phyloP scores from a whole-genome alignment of 1,139 yeast genomes.

The Taphrina deformans region DNA sequence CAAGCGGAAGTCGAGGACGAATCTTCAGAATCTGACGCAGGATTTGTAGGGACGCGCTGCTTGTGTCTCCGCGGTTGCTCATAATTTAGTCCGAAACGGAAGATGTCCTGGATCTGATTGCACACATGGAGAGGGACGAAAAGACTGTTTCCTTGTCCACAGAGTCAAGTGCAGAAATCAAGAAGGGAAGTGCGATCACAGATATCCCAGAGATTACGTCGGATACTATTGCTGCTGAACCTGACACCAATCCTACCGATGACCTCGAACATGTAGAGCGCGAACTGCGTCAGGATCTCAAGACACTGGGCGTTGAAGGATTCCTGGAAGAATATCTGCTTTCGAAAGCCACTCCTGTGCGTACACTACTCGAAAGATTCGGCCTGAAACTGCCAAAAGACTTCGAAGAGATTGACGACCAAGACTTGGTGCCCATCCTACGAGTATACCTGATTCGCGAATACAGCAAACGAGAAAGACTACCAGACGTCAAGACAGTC shows the following conservation, averaged over 20 bases:
- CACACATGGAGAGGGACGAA: background rate
- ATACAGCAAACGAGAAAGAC: constrained; percentile 18
- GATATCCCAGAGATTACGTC: background rate
- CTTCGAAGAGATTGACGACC: constrained; percentile 3
- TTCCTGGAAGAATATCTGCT: constrained; percentile 8
- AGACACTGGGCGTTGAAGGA: constrained; percentile 2
- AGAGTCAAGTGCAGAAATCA: background rate
- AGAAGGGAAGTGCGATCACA: background rate
- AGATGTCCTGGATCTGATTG: constrained; percentile 13
- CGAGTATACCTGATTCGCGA: constrained; percentile 18
- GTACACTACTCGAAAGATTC: constrained; percentile 7
- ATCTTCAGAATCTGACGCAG: background rate
- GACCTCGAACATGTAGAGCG: background rate
- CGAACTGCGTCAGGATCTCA: constrained; percentile 9
- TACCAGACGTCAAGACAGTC: constrained; percentile 53
- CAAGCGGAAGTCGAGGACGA: background rate
- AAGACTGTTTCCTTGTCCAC: background rate
- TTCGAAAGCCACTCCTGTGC: background rate
- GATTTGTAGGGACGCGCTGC: background rate
- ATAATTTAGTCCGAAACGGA: background rate
- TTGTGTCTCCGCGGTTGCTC: background rate
- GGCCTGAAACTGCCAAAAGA: constrained; percentile 13
- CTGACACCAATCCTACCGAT: background rate
- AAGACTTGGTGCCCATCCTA: constrained; percentile 19
- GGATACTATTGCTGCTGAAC: background rate